Evolutionary conservation across 306 rosid species (phyloP), one percentile per base, ranked within the genome.

Genomic region (Prunus campanulata): DNA sequence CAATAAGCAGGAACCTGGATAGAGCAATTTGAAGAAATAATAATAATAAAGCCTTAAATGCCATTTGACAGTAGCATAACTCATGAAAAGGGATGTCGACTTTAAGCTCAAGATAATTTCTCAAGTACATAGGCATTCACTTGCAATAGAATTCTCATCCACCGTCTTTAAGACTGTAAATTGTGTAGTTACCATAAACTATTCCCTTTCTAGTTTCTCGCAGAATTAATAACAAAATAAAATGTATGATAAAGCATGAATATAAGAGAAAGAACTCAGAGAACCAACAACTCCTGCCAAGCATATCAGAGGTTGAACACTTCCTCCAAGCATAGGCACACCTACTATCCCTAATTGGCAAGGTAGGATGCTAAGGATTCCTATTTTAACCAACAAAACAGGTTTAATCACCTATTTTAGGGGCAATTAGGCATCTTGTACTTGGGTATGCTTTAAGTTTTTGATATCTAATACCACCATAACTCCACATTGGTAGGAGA

Each of bases 21-120:
- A 42, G 66, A 60, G n/a, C n/a, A 60, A 60, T 60, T 27, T 12
- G 25, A 56, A 56, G 20, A 56, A 56, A 56, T 27, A 22, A 56
- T 13, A 56, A 11, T 9, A 20, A 10, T n/a, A 11, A 60, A 60
- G 24, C 19, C 39, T 25, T 60, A 15, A 60, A 60, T 2, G 11
- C 32, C 12, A 19, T 46, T 29, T 42, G 56, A 73, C 32, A 55
- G 44, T 6, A 13, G 39, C 51, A 73, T 73, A 56, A 18, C 62
- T 56, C 59, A 27, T 22, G 44, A 55, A 74, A 61, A 30, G 71
- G 51, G 30, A 75, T n/a, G 39, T 29, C 6, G 24, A 56, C 11
- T 56, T 9, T 56, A 60, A 60, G 65, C 39, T 25, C 46, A 75
- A 66, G 20, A 74, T 51, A 71, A 52, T 10, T 51, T 71, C 47